These are phyloP conservation scores for Ricinus communis DNA, from an alignment of 345 rosid genomes.

Conservation along the genomic window DNA sequence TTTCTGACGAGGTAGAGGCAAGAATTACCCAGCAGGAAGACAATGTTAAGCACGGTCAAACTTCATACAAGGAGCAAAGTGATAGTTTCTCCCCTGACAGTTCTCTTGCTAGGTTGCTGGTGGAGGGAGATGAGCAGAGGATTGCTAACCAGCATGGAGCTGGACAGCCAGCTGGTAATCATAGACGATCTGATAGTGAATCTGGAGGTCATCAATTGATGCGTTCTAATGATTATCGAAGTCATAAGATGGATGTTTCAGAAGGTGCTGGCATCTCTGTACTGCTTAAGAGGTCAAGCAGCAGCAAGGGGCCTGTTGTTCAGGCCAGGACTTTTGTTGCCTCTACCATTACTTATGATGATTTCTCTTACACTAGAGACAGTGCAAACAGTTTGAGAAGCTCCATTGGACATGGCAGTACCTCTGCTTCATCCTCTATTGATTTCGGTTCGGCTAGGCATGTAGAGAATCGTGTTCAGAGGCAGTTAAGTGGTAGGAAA, in stretches of 20 bases:
- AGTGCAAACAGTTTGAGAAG: slow-evolving; percentile 72
- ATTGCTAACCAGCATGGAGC: slow-evolving; percentile 35
- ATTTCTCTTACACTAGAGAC: slow-evolving; percentile 64
- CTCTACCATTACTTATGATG: slow-evolving; percentile 61
- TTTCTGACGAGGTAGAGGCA: slow-evolving; percentile 34
- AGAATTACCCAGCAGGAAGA: slow-evolving; percentile 35
- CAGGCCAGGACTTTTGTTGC: slow-evolving; percentile 66
- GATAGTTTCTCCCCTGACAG: slow-evolving; percentile 33
- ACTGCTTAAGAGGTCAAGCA: slow-evolving; percentile 76
- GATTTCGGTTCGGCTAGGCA: slow-evolving; percentile 71
- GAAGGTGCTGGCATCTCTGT: slow-evolving; percentile 66
- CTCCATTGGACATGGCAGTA: slow-evolving; percentile 71
- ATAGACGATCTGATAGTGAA: slow-evolving; percentile 30
- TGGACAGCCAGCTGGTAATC: slow-evolving; percentile 38
- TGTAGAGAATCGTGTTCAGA: slow-evolving; percentile 54
- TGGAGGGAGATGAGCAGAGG: slow-evolving; percentile 44
- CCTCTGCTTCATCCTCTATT: slow-evolving; percentile 78
- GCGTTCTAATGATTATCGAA: slow-evolving; percentile 28
- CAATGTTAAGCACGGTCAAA: slow-evolving; percentile 29
- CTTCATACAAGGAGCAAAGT: slow-evolving; percentile 31
- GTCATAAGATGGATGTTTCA: slow-evolving; percentile 37
- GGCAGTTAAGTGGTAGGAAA: slow-evolving; percentile 70
- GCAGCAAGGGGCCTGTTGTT: slow-evolving; percentile 67
- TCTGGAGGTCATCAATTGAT: slow-evolving; percentile 36
- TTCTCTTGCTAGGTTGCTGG: slow-evolving; percentile 31